A percentile compares a stretch with the other conserved stretches of the same genome.
Evolutionary conservation across 2,329 filamentous ascomycete species (phyloP).

Genomic region (Fusarium succisae): DNA sequence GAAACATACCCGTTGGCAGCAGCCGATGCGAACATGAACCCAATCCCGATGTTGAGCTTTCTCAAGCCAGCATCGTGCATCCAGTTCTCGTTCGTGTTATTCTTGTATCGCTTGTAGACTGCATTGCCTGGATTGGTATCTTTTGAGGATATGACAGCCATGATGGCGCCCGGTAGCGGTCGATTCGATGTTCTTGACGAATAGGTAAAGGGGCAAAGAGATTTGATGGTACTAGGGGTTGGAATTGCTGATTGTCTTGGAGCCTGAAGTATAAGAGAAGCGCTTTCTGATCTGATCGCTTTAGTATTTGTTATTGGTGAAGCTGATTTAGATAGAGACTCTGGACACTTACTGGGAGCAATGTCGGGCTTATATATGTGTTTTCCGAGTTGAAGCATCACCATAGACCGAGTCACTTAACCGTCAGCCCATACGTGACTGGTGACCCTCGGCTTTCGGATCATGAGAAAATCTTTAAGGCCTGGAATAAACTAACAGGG

Average conservation of each 20-base stretch:
- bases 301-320: background rate
- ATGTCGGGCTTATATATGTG: constrained; percentile 6
- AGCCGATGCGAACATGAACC: constrained; percentile 20
- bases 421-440: background rate
- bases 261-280: background rate
- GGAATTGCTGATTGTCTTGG: background rate
- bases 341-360: background rate
- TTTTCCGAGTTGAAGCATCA: background rate
- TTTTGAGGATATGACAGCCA: background rate
- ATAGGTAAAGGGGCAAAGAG: background rate
- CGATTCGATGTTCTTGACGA: background rate
- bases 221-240: background rate
- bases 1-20: constrained; percentile 14
- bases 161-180: background rate
- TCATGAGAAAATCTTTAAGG: background rate
- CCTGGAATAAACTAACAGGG: background rate
- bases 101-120: constrained; percentile 13
- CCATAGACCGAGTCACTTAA: background rate
- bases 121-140: background rate
- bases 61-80: constrained; percentile 13
- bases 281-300: background rate
- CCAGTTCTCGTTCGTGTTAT: constrained; percentile 25
- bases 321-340: background rate
- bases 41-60: constrained; percentile 16
- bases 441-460: background rate